Evolutionary conservation across 768 basidiomycete genomes (phyloP).

Genomic region (Termitomyces sp.): DNA sequence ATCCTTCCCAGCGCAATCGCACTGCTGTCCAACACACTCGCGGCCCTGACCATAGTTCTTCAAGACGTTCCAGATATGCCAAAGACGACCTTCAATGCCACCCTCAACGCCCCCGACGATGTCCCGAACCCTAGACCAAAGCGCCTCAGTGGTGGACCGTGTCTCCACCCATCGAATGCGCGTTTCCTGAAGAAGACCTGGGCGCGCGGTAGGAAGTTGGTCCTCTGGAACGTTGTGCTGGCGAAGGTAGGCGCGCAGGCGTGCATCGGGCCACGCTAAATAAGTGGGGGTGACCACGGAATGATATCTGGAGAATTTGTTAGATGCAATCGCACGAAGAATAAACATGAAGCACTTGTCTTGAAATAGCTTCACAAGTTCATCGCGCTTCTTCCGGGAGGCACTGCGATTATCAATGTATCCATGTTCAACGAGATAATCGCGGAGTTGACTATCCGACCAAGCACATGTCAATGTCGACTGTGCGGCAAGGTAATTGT

Average conservation of each 20-base stretch:
- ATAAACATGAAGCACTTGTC: conserved; percentile 48
- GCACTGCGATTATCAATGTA: conserved; percentile 50
- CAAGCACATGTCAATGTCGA: conserved; percentile 67
- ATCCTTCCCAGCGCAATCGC: conserved; percentile 12
- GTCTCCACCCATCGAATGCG: conserved; percentile 79
- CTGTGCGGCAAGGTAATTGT: conserved; percentile 62
- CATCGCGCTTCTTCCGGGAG: conserved; percentile 66
- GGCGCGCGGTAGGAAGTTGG: conserved; percentile 59
- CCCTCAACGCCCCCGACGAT: conserved; percentile 65
- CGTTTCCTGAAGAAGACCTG: conserved; percentile 77
- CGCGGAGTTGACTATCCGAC: conserved; percentile 68
- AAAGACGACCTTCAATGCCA: conserved; percentile 75
- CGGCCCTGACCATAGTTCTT: conserved; percentile 25
- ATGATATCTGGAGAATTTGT: conserved; percentile 44
- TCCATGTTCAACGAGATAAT: conserved; percentile 73
- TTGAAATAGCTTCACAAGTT: conserved; percentile 70
- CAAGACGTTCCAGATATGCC: conserved; percentile 41
- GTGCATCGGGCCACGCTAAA: conserved; percentile 89
- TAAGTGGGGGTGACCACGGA: conserved; percentile 53
- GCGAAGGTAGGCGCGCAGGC: conserved; percentile 86
- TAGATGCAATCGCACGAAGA: not conserved
- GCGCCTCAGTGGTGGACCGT: conserved; percentile 48
- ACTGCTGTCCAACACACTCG: conserved; percentile 20
- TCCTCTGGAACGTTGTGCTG: conserved; percentile 71
- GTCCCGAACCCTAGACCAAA: conserved; percentile 62